Evolutionary conservation across 2,329 filamentous ascomycete genomes (phyloP), one percentile per base, ranked within the genome.

Genomic region (Ophiostoma australiae): DNA sequence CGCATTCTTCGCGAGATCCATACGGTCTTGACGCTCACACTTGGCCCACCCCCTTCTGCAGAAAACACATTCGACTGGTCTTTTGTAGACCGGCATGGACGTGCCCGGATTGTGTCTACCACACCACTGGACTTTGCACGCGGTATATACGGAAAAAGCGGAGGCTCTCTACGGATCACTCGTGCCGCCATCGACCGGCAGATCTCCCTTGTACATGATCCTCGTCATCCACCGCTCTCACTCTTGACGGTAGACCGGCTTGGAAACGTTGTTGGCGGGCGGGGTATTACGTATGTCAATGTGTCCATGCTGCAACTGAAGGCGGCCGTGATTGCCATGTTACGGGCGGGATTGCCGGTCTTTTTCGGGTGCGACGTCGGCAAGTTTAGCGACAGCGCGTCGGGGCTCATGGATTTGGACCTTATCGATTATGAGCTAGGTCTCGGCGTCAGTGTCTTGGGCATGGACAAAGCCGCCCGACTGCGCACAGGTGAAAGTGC

Each of bases 301-400:
- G 92, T 95, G 20, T 84, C 89, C 72, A 93, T 93, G 84, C 74
- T 79, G 1, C 82, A 86, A 0, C 88, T 97, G 75, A 96, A 96
- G 80, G 77, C 82, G 0, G 89, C 90, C 0, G 91, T 90, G 75
- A 87, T 96, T 68, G 83, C 86, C 39, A 95, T 93, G 91, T 86
- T 97, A 68, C 86, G 88, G 77, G 88, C 89, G 13, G 92, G 92
- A 1, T 81, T 92, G 5, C 93, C 93, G 11, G 87, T 97, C 69
- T 97, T 97, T 84, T 97, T 97, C 78, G 93, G 93, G 71, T 91
- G 87, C 69, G 93, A 97, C 76, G 93, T 97, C 0, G 93, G 92
- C 73, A 91, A 97, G 79, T 94, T 90, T 79, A 91, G 87, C 71
- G 89, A 94, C 77, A 82, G 81, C 0, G 76, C 76, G 1, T 84